A percentile compares a stretch with the other conserved stretches of the same genome.
Evolutionary conservation across 768 basidiomycete species (phyloP).

Genomic region (Russula virescens): DNA sequence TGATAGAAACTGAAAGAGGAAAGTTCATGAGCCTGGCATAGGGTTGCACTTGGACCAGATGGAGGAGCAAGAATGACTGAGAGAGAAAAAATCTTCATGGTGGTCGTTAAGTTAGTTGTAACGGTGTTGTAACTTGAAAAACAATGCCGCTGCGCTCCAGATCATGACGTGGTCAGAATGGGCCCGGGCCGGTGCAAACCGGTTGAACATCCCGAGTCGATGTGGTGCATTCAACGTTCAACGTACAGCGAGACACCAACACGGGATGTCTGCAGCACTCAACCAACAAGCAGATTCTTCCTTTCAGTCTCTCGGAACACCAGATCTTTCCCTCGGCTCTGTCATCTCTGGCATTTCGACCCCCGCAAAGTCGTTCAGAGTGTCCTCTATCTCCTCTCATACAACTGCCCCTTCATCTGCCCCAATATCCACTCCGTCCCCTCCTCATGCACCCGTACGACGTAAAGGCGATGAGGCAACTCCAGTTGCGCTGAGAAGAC

Average conservation of each 20-base stretch:
- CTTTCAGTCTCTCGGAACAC: constrained; percentile 19
- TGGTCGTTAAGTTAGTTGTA: constrained; percentile 10
- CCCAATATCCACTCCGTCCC: constrained; percentile 25
- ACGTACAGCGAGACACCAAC: not conserved
- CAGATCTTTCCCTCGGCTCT: constrained; percentile 27
- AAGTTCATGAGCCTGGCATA: constrained; percentile 70
- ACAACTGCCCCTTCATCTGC: constrained; percentile 26
- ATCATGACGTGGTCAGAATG: too few relatives aligned
- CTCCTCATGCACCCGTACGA: constrained; percentile 19
- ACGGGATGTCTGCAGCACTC: constrained; percentile 21
- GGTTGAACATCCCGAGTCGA: not conserved
- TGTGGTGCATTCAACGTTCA: not conserved
- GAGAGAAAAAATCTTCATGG: constrained; percentile 85
- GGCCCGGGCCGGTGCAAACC: too few relatives aligned
- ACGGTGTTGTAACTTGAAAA: too few relatives aligned
- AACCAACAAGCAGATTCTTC: constrained; percentile 17
- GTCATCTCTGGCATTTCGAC: constrained; percentile 23
- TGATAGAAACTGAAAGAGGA: constrained; percentile 95
- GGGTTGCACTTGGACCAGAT: constrained; percentile 53
- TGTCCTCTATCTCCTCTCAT: constrained; percentile 22
- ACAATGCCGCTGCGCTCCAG: too few relatives aligned
- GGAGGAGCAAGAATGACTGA: constrained; percentile 66
- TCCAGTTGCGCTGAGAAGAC: constrained; percentile 15
- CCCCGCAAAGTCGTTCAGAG: constrained; percentile 24
- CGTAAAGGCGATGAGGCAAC: constrained; percentile 20